Base-by-base conservation (phyloP, 495 filamentous ascomycete genomes). In the Hyaloscypha hepaticicola region DNA sequence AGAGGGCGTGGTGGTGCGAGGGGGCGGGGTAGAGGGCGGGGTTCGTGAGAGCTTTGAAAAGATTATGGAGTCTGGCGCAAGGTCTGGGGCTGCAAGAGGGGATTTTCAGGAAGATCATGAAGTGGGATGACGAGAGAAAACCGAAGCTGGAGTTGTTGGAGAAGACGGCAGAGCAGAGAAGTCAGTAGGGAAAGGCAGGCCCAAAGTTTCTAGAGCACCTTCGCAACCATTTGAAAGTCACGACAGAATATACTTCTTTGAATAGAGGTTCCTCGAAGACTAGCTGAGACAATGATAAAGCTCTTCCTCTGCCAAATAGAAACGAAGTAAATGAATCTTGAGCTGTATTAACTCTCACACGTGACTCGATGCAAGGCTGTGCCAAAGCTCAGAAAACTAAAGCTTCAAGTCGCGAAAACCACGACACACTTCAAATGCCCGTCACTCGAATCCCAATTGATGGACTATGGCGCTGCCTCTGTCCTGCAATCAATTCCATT, bases 381-480 rank as follows among this genome's bases (percentile, higher is more conserved):
- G 29, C 5, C 16, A 31, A 33, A 7, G 19, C 41, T 41, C 28
- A 55, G n/a, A 57, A 62, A 59, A 53, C 53, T 34, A 19, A 66
- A 66, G 56, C 50, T 55, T 59, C 45, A 49, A 49, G 25, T 60
- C 55, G 27, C 28, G 58, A 51, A 22, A 66, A 59, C 62, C 24
- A 26, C 60, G 48, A 56, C 58, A 7, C 45, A 49, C 28, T 41
- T 57, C 63, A 70, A n/a, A 72, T 72, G 70, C 60, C 60, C 34
- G 41, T 53, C 11, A 58, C 55, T 60, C 70, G 78, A 64, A 69
- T 85, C 33, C 72, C 80, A 31, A 65, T 87, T 48, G 86, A 89
- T 73, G 87, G 84, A 60, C 78, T 90, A 51, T 89, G 85, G 87
- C 82, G 84, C 69, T 87, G 82, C 74, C 76, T 91, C 28, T 88